A percentile compares a stretch with the other conserved stretches of the same genome.
Evolutionary conservation across 257 asterid species (phyloP).

Genomic region (Przewalskia tangutica): DNA sequence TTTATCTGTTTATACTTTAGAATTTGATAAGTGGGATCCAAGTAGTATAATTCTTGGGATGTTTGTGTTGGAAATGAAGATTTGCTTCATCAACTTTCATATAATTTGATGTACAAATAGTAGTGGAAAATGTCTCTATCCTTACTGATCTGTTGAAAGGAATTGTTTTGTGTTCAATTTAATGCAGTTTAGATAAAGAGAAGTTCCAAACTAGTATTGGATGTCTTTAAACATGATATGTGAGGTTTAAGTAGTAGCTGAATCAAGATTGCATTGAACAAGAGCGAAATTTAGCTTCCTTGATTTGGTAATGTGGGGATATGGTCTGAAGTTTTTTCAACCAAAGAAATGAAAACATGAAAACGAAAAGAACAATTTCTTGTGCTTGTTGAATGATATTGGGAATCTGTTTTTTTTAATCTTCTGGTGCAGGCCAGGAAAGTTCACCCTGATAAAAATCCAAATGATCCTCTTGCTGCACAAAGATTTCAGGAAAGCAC

Average conservation of each 20-base stretch:
- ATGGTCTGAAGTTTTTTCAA: not conserved
- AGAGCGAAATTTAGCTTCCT: not conserved
- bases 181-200: not conserved
- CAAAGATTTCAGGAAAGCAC: slow-evolving; percentile 68
- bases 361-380: not conserved
- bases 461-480: slow-evolving; percentile 79
- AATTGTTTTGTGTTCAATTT: not conserved
- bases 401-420: not conserved
- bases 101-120: not conserved
- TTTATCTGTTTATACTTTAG: not conserved
- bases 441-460: slow-evolving; percentile 93
- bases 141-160: not conserved
- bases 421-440: slow-evolving; percentile 60
- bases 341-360: not conserved
- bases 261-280: not conserved
- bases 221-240: not conserved
- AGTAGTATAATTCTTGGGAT: not conserved
- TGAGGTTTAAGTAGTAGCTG: not conserved
- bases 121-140: not conserved
- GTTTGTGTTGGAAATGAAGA: not conserved
- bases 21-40: not conserved
- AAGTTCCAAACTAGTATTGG: not conserved
- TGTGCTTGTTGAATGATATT: not conserved
- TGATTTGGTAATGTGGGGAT: not conserved
- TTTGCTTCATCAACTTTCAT: not conserved